Evolutionary conservation across 352 stramenopile genomes (phyloP).

Genomic region (Phytophthora sp.): DNA sequence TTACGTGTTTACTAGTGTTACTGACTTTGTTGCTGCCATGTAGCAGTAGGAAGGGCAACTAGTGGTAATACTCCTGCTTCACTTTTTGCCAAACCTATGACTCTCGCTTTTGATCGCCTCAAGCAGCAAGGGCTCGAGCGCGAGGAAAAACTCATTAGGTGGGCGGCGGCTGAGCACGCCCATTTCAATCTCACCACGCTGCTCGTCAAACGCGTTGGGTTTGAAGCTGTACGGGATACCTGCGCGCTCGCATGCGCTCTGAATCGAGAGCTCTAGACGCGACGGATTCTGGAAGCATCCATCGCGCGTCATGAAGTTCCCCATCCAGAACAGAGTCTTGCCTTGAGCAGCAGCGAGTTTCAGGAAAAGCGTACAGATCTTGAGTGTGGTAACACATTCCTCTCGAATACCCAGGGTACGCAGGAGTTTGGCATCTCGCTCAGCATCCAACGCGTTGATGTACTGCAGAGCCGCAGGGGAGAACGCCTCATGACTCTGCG

Average conservation of each 20-base stretch:
- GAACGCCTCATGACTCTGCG: conserved; percentile 68
- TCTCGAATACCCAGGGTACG: conserved; percentile 69
- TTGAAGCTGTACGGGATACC: conserved; percentile 65
- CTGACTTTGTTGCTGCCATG: conserved; percentile 9
- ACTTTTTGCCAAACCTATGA: conserved; percentile 1
- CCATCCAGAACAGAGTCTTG: conserved; percentile 72
- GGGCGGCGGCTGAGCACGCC: conserved; percentile 75
- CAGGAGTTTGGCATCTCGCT: conserved; percentile 54
- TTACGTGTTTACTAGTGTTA: conserved; percentile 15
- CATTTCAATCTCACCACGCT: conserved; percentile 54
- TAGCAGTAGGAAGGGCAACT: conserved; percentile 11
- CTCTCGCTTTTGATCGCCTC: conserved; percentile 27
- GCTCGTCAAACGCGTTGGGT: conserved; percentile 61
- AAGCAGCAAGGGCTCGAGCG: conserved; percentile 46
- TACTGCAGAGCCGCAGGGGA: conserved; percentile 51
- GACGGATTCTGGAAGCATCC: conserved; percentile 77
- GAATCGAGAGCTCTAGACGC: conserved; percentile 52
- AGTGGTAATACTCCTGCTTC: conserved; percentile 3
- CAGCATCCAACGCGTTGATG: conserved; percentile 57
- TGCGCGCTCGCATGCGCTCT: conserved; percentile 45
- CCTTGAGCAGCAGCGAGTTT: conserved; percentile 54
- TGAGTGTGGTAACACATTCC: conserved; percentile 74
- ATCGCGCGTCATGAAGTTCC: conserved; percentile 67
- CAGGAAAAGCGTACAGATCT: conserved; percentile 79
- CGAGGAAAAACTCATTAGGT: conserved; percentile 63